Evolutionary conservation across 2,329 filamentous ascomycete genomes (phyloP), one percentile per base, ranked within the genome.

Genomic region (Fusarium setosum): DNA sequence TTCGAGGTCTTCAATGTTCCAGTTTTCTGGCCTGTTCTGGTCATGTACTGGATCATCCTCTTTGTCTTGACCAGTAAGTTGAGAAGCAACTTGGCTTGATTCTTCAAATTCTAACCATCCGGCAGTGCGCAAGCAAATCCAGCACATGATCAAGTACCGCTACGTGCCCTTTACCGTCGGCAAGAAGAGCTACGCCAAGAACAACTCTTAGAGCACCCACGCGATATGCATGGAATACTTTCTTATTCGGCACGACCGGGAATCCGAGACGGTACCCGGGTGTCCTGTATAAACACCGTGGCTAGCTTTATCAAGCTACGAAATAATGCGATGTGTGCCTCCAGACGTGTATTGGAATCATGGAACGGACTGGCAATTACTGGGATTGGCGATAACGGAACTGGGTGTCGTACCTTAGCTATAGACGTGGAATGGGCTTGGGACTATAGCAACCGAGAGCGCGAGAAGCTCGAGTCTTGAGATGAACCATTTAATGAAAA

Each of bases 101-200:
- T n/a, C 8, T n/a, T n/a, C 37, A 35, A 34, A 29, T 37, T 17
- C 59, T 63, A 35, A 51, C 52, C 26, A 17, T 37, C 37, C 29
- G 49, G 26, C 72, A 97, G 94, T 99, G 96, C 90, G 96, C 81
- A 93, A 96, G 85, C 96, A 99, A 83, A 99, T 99, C 73, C 96
- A 99, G 83, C 96, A 98, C 83, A 99, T 99, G 96, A 95, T 99
- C 87, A 99, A 98, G 85, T 99, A 98, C 84, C 93, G 95, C 82
- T 99, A 97, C 77, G 94, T 97, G 26, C 94, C 94, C 37, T 97
- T 97, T 83, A 90, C 92, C 37, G 89, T 97, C 69, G 94, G 94
- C 80, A 97, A 97, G 88, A 86, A 92, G 67, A 90, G 88, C 76
- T 96, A 96, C 79, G 83, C 80, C 76, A 90, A 89, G 82, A 86